Evolutionary conservation across 371 early-diverging fungal species (phyloP).

Genomic region (Rhizopus arrhizus): DNA sequence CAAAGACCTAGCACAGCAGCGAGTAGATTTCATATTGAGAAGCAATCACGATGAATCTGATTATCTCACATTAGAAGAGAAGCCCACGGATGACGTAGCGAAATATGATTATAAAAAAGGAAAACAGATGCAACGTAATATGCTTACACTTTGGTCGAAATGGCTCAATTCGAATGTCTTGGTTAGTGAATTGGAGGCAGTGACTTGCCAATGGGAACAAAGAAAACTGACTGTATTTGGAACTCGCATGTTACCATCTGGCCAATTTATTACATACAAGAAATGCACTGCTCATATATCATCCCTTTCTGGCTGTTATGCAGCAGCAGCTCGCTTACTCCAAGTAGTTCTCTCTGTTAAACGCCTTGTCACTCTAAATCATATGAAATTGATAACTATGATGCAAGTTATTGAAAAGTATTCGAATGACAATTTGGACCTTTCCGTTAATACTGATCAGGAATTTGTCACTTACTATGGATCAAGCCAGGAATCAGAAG

Average conservation of each 20-base stretch:
- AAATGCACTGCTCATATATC: not conserved
- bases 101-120: not conserved
- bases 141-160: slow-evolving; percentile 8
- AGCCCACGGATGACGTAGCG: not conserved
- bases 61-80: slow-evolving; percentile 6
- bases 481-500: slow-evolving; percentile 10
- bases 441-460: slow-evolving; percentile 10
- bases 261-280: slow-evolving; percentile 6
- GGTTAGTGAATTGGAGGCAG: slow-evolving; percentile 9
- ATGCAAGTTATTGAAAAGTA: slow-evolving; percentile 9
- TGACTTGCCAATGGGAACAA: slow-evolving; percentile 10
- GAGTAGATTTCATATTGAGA: slow-evolving; percentile 1
- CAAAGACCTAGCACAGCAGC: slow-evolving; percentile 4
- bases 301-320: slow-evolving; percentile 4
- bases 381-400: slow-evolving; percentile 12
- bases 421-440: slow-evolving; percentile 10
- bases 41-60: slow-evolving; percentile 2
- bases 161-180: not conserved
- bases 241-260: slow-evolving; percentile 8
- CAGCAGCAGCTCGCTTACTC: slow-evolving; percentile 1
- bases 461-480: slow-evolving; percentile 6
- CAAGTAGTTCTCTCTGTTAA: slow-evolving; percentile 2
- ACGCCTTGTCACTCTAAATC: slow-evolving; percentile 8
- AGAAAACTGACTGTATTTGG: slow-evolving; percentile 6
- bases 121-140: slow-evolving; percentile 1